Evolutionary conservation across 257 asterid genomes (phyloP).

Genomic region (Nicotiana undulata): DNA sequence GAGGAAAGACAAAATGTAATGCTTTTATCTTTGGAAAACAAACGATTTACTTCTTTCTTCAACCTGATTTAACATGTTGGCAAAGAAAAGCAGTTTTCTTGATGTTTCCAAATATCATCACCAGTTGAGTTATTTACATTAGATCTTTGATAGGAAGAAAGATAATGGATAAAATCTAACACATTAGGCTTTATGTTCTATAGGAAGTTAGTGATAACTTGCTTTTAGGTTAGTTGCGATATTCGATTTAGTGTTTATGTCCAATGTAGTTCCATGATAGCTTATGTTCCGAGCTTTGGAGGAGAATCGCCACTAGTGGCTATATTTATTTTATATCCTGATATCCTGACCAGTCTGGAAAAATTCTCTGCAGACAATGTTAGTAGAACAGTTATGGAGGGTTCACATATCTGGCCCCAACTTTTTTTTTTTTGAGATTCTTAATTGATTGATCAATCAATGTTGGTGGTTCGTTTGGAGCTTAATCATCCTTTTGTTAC

Average conservation of each 20-base stretch:
- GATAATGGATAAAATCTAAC: not conserved
- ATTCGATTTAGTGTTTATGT: not conserved
- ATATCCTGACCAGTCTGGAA: not conserved
- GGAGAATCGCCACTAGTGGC: not conserved
- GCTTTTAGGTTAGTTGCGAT: not conserved
- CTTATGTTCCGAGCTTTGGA: not conserved
- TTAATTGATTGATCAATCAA: not conserved
- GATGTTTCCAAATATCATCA: not conserved
- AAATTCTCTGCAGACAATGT: not conserved
- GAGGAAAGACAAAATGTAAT: not conserved
- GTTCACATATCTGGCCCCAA: not conserved
- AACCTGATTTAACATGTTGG: not conserved
- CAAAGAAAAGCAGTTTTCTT: not conserved
- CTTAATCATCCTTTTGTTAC: not conserved
- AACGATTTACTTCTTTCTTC: not conserved
- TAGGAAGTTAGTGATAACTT: not conserved
- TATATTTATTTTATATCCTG: not conserved
- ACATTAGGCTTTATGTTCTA: not conserved
- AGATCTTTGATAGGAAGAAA: not conserved
- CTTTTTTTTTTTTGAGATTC: not conserved
- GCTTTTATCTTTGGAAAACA: not conserved
- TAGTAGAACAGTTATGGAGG: not conserved
- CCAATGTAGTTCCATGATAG: not conserved
- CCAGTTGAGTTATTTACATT: not conserved
- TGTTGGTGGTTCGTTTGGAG: not conserved